A percentile compares a stretch with the other conserved stretches of the same genome.
These are phyloP conservation scores for Myxozyma sirexii DNA, from an alignment of 805 yeast species.

Conservation along the genomic window DNA sequence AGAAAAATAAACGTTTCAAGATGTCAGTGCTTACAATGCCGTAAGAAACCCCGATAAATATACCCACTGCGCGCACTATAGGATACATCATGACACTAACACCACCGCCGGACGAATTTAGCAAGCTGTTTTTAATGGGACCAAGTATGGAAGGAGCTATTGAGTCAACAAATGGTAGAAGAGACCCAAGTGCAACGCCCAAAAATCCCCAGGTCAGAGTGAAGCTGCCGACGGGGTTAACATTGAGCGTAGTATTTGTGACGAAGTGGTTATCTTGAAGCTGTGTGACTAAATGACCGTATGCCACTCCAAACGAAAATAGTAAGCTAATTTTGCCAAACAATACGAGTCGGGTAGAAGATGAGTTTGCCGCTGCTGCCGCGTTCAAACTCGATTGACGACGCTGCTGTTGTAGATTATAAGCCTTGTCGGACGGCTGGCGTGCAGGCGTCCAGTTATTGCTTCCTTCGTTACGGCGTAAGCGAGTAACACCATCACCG, in stretches of 20 bases:
- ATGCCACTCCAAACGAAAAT: constrained; percentile 39
- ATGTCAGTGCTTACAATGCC: constrained; percentile 37
- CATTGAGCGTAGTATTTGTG: constrained; percentile 34
- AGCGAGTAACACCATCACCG: constrained; percentile 12
- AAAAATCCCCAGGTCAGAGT: constrained; percentile 39
- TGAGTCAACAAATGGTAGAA: constrained; percentile 39
- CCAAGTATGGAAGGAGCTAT: constrained; percentile 19
- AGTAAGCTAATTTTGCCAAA: constrained; percentile 31
- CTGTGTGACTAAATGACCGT: constrained; percentile 39
- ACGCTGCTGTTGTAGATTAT: not conserved
- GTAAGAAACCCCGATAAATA: constrained; percentile 46
- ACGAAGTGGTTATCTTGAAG: constrained; percentile 40
- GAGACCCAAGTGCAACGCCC: constrained; percentile 39
- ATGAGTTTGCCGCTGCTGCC: not conserved
- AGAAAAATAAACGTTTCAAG: not conserved
- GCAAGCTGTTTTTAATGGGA: constrained; percentile 8
- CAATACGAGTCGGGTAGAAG: constrained; percentile 9
- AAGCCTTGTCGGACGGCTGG: not conserved
- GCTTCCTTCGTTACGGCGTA: constrained; percentile 5
- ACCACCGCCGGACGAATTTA: constrained; percentile 13
- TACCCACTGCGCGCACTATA: constrained; percentile 46
- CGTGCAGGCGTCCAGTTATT: not conserved
- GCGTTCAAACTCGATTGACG: constrained; percentile 1
- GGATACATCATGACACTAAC: constrained; percentile 35
- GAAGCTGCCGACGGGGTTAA: constrained; percentile 35